Conservation (phyloP, 805 yeast genomes). For the Yamadazyma kitorensis region DNA sequence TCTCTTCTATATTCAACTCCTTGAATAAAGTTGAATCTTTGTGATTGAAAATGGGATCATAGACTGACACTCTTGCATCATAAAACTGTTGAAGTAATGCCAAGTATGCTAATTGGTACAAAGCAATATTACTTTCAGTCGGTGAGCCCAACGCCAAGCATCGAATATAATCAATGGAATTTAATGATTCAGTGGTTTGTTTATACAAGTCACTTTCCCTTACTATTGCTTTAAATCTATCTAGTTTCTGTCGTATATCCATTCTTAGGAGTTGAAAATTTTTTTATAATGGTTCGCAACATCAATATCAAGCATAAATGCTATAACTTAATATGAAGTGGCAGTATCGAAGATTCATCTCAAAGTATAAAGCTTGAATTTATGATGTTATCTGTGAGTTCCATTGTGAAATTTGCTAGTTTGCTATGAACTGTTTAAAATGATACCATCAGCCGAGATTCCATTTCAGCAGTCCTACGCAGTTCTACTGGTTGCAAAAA, state of each 20-base stretch:
- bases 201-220: not conserved
- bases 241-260: slow-evolving; percentile 1
- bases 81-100: slow-evolving; percentile 30
- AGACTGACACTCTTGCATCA: slow-evolving; percentile 39
- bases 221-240: not conserved
- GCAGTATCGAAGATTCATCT: too few species aligned
- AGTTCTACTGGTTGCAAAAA: too few species aligned
- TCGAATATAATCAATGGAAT: slow-evolving; percentile 35
- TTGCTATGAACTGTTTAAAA: too few species aligned
- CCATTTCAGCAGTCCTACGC: too few species aligned
- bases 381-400: too few species aligned
- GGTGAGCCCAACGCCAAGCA: slow-evolving; percentile 77
- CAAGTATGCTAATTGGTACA: slow-evolving; percentile 64
- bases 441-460: too few species aligned
- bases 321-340: too few species aligned
- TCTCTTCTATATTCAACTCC: slow-evolving; percentile 9
- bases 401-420: too few species aligned
- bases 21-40: slow-evolving; percentile 38
- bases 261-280: not conserved
- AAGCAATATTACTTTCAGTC: slow-evolving; percentile 52
- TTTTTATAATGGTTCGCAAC: too few species aligned
- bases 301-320: too few species aligned
- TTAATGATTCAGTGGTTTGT: slow-evolving; percentile 1
- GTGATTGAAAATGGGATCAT: slow-evolving; percentile 61
- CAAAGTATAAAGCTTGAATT: too few species aligned